Evolutionary conservation across 352 stramenopile species (phyloP).

Genomic region (Phytophthora quininea): DNA sequence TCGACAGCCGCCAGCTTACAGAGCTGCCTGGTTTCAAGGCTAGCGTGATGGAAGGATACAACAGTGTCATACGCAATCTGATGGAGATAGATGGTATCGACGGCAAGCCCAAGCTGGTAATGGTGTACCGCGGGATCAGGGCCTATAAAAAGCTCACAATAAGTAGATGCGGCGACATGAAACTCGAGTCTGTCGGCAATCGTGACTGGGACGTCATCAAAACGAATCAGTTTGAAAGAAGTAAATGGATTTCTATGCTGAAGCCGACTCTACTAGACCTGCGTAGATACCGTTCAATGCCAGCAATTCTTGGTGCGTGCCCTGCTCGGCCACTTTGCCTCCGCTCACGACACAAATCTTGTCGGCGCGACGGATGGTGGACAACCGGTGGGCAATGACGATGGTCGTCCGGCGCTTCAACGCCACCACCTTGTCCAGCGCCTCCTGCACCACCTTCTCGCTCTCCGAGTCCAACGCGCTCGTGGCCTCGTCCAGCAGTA

Average conservation of each 20-base stretch:
- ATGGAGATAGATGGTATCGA: too few species aligned
- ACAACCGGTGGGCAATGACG: constrained; percentile 94
- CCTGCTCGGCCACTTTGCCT: constrained; percentile 91
- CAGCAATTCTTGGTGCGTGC: constrained; percentile 92
- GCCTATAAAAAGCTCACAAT: too few species aligned
- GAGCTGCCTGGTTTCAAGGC: too few species aligned
- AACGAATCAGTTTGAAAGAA: not conserved
- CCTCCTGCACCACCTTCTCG: constrained; percentile 85
- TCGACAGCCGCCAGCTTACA: too few species aligned
- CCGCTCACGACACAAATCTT: constrained; percentile 94
- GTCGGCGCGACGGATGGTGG: constrained; percentile 94
- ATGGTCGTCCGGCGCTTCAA: constrained; percentile 85
- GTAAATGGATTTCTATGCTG: constrained; percentile 5
- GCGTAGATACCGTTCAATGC: constrained; percentile 41
- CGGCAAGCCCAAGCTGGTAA: too few species aligned
- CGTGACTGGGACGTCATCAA: not conserved
- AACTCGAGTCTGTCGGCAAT: not conserved
- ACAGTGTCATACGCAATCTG: too few species aligned
- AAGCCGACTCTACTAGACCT: constrained; percentile 33
- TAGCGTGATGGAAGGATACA: too few species aligned
- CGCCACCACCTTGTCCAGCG: constrained; percentile 67
- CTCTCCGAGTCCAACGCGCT: constrained; percentile 83
- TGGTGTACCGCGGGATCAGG: too few species aligned
- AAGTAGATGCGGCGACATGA: too few species aligned
- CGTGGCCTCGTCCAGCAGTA: constrained; percentile 93